phyloP scores from a whole-genome alignment of 2,329 filamentous ascomycete species.

The Colletotrichum abscissum region DNA sequence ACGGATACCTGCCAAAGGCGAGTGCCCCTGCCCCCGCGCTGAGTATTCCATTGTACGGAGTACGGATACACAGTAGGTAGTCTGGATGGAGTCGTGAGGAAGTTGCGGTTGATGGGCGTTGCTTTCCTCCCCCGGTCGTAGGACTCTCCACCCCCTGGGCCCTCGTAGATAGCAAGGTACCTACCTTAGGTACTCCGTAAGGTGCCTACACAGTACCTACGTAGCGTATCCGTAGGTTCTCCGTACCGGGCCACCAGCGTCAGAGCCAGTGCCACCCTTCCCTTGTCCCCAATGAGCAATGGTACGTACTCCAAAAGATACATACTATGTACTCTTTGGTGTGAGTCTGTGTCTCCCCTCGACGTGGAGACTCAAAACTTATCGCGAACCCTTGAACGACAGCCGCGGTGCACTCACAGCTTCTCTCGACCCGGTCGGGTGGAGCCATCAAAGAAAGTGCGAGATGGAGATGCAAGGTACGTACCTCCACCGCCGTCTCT shows the following conservation, averaged over 20 bases:
- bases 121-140: neutral
- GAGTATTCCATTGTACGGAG: no score
- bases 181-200: no score
- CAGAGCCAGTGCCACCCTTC: neutral
- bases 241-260: no score
- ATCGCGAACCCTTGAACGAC: neutral
- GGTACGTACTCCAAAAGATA: neutral
- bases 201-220: no score
- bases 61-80: no score
- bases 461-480: constrained; percentile 3
- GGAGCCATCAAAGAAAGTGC: neutral
- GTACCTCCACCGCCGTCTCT: constrained; percentile 26
- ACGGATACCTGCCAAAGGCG: neutral
- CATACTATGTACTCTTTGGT: neutral
- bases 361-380: neutral
- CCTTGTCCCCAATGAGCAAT: neutral
- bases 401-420: neutral
- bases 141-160: no score
- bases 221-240: no score
- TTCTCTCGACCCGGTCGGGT: neutral
- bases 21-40: neutral
- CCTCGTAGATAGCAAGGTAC: no score
- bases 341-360: neutral
- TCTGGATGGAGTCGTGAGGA: no score
- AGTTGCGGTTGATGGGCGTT: no score